Conservation (phyloP, 345 rosid species). For the Sonneratia alba region DNA sequence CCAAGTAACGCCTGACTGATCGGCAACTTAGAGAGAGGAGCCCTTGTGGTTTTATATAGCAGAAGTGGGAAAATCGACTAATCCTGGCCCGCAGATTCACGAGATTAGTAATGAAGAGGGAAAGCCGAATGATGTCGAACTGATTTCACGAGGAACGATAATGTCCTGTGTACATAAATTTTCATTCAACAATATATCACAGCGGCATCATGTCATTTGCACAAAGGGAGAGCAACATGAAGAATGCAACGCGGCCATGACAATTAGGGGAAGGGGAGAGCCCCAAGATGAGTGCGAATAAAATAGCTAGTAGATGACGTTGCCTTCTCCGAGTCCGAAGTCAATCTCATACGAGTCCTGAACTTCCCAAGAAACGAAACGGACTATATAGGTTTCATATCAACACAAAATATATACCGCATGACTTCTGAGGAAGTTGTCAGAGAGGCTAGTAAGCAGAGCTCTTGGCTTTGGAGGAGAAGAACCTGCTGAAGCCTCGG, state of each 20-base stretch:
- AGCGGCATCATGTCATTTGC: not conserved
- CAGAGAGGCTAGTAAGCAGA: not conserved
- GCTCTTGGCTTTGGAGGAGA: constrained; percentile 75
- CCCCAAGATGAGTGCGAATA: not conserved
- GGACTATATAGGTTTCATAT: not conserved
- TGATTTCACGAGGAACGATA: no score
- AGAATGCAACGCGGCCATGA: not conserved
- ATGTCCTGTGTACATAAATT: not conserved
- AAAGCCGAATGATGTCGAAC: no score
- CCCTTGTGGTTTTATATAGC: no score
- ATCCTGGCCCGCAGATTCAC: no score
- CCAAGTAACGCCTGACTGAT: no score
- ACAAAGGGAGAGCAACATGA: not conserved
- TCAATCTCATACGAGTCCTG: not conserved
- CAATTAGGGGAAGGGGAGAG: not conserved
- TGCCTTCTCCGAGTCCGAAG: not conserved
- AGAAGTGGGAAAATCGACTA: no score
- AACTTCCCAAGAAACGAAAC: not conserved
- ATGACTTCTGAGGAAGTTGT: not conserved
- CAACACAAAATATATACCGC: not conserved
- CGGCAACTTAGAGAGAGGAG: no score
- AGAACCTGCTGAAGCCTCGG: constrained; percentile 90
- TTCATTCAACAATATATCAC: not conserved
- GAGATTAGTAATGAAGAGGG: no score
- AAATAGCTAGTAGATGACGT: not conserved